These are phyloP conservation scores for Grifola frondosa DNA, from an alignment of 1,284 basidiomycete species.

Conservation along the genomic window DNA sequence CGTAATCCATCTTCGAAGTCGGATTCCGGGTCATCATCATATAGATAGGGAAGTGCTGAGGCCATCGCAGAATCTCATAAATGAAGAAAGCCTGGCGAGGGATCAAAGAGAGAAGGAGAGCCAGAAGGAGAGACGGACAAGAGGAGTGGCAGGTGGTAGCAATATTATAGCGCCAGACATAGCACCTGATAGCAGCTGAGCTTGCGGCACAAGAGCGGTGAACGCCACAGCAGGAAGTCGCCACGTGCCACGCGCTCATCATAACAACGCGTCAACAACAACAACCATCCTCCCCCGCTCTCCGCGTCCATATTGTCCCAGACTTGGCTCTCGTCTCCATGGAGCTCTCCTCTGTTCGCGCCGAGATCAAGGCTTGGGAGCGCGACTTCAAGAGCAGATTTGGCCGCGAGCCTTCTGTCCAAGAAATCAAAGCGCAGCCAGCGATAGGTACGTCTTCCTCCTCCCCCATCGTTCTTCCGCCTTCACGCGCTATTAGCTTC, in stretches of 20 bases:
- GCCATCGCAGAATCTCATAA: no score
- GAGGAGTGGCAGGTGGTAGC: no score
- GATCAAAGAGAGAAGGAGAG: no score
- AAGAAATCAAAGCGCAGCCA: constrained; percentile 74
- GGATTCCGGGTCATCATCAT: constrained; percentile 7
- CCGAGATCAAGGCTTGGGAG: constrained; percentile 85
- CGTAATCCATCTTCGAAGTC: constrained; percentile 1
- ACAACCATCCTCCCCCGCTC: constrained; percentile 3
- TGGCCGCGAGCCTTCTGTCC: constrained; percentile 65
- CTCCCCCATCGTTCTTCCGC: constrained; percentile 13
- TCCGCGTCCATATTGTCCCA: constrained; percentile 15
- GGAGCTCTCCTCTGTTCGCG: constrained; percentile 55
- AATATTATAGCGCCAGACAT: no score
- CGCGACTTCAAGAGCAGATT: constrained; percentile 64
- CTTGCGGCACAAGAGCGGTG: no score
- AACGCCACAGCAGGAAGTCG: no score
- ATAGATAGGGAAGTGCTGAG: no score
- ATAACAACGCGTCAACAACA: constrained; percentile 14
- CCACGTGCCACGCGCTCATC: constrained; percentile 7
- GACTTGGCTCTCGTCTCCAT: constrained; percentile 27
- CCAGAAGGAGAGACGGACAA: not conserved
- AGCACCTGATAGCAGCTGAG: no score
- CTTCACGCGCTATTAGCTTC: constrained; percentile 50
- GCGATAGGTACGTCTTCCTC: constrained; percentile 60
- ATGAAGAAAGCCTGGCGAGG: no score